Evolutionary conservation across 2,329 filamentous ascomycete species (phyloP).

Genomic region (Diaporthe longicolla): DNA sequence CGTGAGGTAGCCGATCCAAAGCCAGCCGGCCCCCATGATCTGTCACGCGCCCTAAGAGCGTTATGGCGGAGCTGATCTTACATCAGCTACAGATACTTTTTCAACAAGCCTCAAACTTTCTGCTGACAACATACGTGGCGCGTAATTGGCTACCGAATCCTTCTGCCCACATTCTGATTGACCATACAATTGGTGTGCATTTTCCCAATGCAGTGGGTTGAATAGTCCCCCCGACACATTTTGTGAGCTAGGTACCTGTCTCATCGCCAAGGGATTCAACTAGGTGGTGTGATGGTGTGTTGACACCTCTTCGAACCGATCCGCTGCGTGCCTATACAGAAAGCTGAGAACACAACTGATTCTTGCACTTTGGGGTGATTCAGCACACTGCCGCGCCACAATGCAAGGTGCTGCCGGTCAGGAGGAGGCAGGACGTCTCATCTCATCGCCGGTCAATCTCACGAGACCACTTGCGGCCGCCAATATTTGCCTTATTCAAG

Average conservation of each 20-base stretch:
- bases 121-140: not conserved
- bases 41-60: not conserved
- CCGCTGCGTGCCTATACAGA: not conserved
- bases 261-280: not conserved
- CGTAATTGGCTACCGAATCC: not conserved
- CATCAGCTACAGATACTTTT: slow-evolving; percentile 3
- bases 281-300: not conserved
- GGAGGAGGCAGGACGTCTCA: slow-evolving; percentile 13
- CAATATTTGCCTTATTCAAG: not conserved
- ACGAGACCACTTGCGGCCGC: not conserved
- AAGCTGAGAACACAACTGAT: not conserved
- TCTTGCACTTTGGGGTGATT: not conserved
- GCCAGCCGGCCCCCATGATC: not conserved
- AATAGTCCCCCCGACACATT: not conserved
- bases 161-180: not conserved
- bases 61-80: slow-evolving; percentile 12
- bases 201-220: not conserved
- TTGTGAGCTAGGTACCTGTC: not conserved
- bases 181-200: not conserved
- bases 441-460: not conserved
- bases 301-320: not conserved
- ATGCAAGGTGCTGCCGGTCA: slow-evolving; percentile 9
- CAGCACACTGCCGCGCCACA: not conserved
- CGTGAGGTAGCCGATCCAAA: not conserved
- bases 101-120: not conserved